Evolutionary conservation across 768 basidiomycete species (phyloP).

Genomic region (Hydnomerulius pinastri): DNA sequence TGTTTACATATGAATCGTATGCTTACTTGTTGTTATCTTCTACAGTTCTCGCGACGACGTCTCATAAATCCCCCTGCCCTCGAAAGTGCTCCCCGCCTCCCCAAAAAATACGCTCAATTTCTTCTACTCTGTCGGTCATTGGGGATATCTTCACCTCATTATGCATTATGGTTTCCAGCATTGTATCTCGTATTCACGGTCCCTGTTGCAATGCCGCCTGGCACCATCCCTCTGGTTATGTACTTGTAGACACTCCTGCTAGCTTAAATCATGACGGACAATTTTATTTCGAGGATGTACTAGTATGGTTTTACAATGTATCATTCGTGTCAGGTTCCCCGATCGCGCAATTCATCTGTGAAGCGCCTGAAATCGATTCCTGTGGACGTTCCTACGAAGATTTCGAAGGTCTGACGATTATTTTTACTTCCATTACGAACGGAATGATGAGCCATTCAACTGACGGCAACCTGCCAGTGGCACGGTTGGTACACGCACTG

Average conservation of each 20-base stretch:
- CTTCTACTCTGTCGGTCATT: background rate
- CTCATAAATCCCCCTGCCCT: no score
- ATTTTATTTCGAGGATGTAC: background rate
- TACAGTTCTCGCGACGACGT: conserved; percentile 1
- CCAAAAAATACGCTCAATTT: background rate
- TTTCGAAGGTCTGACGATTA: no score
- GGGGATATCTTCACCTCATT: background rate
- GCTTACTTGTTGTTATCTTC: conserved; percentile 3
- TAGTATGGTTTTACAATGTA: no score
- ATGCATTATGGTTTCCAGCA: conserved; percentile 16
- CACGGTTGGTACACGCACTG: no score
- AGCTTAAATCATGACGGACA: background rate
- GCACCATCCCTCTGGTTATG: conserved; percentile 1
- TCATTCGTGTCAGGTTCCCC: no score
- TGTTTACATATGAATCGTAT: background rate
- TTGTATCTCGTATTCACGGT: conserved; percentile 13
- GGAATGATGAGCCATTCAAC: no score
- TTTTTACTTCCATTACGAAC: no score
- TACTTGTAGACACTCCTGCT: conserved; percentile 11
- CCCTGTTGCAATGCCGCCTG: background rate
- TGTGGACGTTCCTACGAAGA: background rate
- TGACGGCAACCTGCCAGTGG: no score
- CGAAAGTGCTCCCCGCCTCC: no score
- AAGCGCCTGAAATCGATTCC: no score
- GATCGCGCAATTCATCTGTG: no score